A percentile compares a stretch with the other conserved stretches of the same genome.
These are phyloP conservation scores for Ascobolus immersus DNA, from an alignment of 495 filamentous ascomycete species.

Conservation along the genomic window DNA sequence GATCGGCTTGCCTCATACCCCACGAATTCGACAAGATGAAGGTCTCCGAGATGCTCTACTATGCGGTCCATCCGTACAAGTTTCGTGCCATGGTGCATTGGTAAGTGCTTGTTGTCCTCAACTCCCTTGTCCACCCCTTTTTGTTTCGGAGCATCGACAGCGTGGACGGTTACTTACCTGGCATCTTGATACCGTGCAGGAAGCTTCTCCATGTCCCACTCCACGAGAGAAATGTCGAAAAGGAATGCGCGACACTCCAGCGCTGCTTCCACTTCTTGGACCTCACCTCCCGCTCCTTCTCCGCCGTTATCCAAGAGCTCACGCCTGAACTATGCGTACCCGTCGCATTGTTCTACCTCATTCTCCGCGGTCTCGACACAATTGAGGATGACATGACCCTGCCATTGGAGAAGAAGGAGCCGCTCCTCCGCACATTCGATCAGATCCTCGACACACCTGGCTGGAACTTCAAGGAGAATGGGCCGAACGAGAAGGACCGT, in stretches of 20 bases:
- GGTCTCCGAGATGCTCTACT: constrained; percentile 40
- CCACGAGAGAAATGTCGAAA: constrained; percentile 49
- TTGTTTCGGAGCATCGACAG: neutral
- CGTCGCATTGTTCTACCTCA: constrained; percentile 78
- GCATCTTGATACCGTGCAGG: constrained; percentile 25
- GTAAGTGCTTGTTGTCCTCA: constrained; percentile 21
- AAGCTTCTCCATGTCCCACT: constrained; percentile 90
- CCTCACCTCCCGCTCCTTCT: constrained; percentile 76
- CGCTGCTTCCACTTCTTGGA: constrained; percentile 70
- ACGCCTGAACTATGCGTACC: constrained; percentile 81
- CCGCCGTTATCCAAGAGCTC: constrained; percentile 78
- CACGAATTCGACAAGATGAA: constrained; percentile 12
- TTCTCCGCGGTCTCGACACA: constrained; percentile 74
- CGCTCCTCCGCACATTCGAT: constrained; percentile 59
- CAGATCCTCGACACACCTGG: constrained; percentile 52
- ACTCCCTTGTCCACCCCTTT: neutral
- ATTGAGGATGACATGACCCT: constrained; percentile 98
- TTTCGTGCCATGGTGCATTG: constrained; percentile 80
- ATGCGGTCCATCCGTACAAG: constrained; percentile 48
- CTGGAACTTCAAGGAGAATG: constrained; percentile 70
- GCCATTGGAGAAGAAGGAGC: constrained; percentile 53
- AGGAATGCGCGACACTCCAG: constrained; percentile 47
- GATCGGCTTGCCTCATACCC: no score
- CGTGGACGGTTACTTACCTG: neutral
- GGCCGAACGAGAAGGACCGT: constrained; percentile 80